Evolutionary conservation across 352 stramenopile genomes (phyloP).

Genomic region (Globisporangium takayamanum): DNA sequence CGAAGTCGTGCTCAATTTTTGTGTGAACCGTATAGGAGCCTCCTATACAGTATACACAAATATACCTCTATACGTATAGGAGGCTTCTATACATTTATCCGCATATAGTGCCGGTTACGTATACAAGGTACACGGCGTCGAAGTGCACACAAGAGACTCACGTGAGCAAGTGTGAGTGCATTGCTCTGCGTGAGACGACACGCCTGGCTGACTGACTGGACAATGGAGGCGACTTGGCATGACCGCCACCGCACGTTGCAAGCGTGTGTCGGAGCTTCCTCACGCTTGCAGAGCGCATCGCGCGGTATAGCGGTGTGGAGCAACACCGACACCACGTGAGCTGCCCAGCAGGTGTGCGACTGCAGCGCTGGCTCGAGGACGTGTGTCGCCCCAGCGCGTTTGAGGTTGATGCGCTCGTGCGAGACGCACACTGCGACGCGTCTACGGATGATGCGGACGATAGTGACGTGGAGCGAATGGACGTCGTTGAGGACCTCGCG

Average conservation of each 20-base stretch:
- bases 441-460: neutral
- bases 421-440: neutral
- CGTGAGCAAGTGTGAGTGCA: too few relatives aligned
- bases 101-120: too few relatives aligned
- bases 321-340: neutral
- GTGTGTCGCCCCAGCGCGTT: slow-evolving; percentile 1
- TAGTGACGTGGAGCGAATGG: neutral
- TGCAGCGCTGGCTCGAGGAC: neutral
- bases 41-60: too few relatives aligned
- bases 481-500: neutral
- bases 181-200: too few relatives aligned
- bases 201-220: too few relatives aligned
- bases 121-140: too few relatives aligned
- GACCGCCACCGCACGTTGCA: neutral
- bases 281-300: neutral
- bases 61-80: too few relatives aligned
- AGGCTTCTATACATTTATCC: too few relatives aligned
- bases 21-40: too few relatives aligned
- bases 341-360: neutral
- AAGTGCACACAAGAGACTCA: too few relatives aligned
- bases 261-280: slow-evolving; percentile 4
- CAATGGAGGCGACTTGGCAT: neutral
- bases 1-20: too few relatives aligned
- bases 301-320: neutral
- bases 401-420: neutral